These are phyloP conservation scores for Fusarium lateritium DNA, from an alignment of 2,329 filamentous ascomycete species.

Conservation along the genomic window DNA sequence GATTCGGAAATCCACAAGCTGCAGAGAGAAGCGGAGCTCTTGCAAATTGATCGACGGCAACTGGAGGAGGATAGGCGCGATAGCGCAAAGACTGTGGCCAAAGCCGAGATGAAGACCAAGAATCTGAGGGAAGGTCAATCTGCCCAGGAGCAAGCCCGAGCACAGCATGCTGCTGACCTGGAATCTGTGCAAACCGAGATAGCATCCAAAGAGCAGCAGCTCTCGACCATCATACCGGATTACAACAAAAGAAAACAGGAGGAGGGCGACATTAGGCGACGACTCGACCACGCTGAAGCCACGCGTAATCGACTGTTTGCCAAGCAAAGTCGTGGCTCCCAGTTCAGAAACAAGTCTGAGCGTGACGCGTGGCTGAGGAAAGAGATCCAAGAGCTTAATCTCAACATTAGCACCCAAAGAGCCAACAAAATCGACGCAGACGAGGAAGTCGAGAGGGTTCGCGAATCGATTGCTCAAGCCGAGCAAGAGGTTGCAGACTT, in stretches of 20 bases:
- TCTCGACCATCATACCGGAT: constrained; percentile 81
- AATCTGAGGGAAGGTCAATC: constrained; percentile 86
- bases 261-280: constrained; percentile 78
- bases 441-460: constrained; percentile 83
- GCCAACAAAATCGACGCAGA: constrained; percentile 87
- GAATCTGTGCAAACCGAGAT: constrained; percentile 82
- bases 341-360: constrained; percentile 90
- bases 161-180: constrained; percentile 80
- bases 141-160: constrained; percentile 79
- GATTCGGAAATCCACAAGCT: constrained; percentile 85
- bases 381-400: constrained; percentile 85
- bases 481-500: constrained; percentile 81
- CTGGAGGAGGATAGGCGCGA: constrained; percentile 92
- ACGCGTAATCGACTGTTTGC: constrained; percentile 85
- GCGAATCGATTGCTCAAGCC: constrained; percentile 78
- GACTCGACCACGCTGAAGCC: constrained; percentile 83
- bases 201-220: constrained; percentile 80
- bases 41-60: constrained; percentile 87
- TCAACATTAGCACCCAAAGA: constrained; percentile 83
- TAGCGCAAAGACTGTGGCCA: constrained; percentile 82
- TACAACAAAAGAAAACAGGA: constrained; percentile 81
- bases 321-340: constrained; percentile 90
- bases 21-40: constrained; percentile 85
- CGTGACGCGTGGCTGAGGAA: constrained; percentile 86
- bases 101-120: constrained; percentile 88